A percentile compares a stretch with the other conserved stretches of the same genome.
These are phyloP conservation scores for Flaveria bidentis DNA, from an alignment of 129 eudicot genomes.

Conservation along the genomic window DNA sequence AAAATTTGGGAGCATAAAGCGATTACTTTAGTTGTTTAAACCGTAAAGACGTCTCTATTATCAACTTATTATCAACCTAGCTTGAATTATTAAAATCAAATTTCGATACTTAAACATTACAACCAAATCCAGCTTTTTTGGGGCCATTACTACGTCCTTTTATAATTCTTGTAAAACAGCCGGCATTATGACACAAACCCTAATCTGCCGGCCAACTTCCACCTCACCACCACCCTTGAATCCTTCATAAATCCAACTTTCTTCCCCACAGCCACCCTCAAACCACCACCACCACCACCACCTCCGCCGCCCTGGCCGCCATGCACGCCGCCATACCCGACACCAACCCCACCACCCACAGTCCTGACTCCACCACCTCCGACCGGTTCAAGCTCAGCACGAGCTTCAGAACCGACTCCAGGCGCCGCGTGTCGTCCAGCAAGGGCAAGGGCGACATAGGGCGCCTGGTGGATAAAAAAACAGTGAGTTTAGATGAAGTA, in stretches of 20 bases:
- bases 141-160: constrained; percentile 14
- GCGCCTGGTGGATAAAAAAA: constrained; percentile 23
- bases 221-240: constrained; percentile 18
- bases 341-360: constrained; percentile 28
- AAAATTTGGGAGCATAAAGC: no score
- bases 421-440: constrained; percentile 27
- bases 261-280: neutral
- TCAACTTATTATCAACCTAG: no score
- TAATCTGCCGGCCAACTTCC: constrained; percentile 40
- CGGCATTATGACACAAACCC: constrained; percentile 38
- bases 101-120: neutral
- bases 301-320: neutral
- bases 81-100: no score
- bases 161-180: constrained; percentile 27
- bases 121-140: constrained; percentile 32
- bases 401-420: constrained; percentile 31
- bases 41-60: no score
- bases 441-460: constrained; percentile 44
- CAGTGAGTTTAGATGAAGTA: constrained; percentile 44
- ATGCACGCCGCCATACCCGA: constrained; percentile 29
- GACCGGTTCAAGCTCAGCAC: constrained; percentile 36
- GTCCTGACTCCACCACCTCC: constrained; percentile 32
- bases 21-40: no score
- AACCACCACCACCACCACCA: no score
- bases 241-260: constrained; percentile 29